These are phyloP conservation scores for Hemisphaericaspora subhashii DNA, from an alignment of 1,139 yeast genomes.

Conservation along the genomic window DNA sequence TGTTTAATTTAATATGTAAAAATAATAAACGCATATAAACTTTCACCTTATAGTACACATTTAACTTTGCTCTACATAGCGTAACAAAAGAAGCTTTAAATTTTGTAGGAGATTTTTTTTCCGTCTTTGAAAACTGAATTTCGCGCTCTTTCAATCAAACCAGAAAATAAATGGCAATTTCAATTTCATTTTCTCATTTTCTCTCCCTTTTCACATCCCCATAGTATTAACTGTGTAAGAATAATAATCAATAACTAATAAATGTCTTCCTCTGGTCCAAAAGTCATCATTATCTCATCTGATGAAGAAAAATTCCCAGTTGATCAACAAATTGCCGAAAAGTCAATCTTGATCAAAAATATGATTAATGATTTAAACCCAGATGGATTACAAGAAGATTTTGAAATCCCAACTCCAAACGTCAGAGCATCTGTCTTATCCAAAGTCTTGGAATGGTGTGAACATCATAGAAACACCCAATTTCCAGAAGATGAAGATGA, in stretches of 20 bases:
- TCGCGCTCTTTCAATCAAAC: no score
- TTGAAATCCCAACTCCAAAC: constrained; percentile 91
- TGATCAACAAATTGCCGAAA: constrained; percentile 85
- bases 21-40: no score
- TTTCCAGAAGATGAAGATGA: constrained; percentile 76
- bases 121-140: no score
- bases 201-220: no score
- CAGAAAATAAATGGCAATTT: no score
- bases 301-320: constrained; percentile 74
- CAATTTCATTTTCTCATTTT: no score
- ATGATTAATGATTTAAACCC: constrained; percentile 82
- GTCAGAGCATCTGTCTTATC: constrained; percentile 84
- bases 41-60: no score
- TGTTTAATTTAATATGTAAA: no score
- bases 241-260: background rate
- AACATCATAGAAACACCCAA: constrained; percentile 85
- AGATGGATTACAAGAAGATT: constrained; percentile 59
- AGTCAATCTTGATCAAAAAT: constrained; percentile 84
- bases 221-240: background rate
- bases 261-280: constrained; percentile 30
- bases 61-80: no score
- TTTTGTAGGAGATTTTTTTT: no score
- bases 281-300: constrained; percentile 65
- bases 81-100: no score
- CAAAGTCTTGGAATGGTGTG: constrained; percentile 96